Percentiles rank a stretch among this genome's conserved stretches.
Evolutionary conservation across 345 rosid genomes (phyloP).

Genomic region (Populus deltoides): DNA sequence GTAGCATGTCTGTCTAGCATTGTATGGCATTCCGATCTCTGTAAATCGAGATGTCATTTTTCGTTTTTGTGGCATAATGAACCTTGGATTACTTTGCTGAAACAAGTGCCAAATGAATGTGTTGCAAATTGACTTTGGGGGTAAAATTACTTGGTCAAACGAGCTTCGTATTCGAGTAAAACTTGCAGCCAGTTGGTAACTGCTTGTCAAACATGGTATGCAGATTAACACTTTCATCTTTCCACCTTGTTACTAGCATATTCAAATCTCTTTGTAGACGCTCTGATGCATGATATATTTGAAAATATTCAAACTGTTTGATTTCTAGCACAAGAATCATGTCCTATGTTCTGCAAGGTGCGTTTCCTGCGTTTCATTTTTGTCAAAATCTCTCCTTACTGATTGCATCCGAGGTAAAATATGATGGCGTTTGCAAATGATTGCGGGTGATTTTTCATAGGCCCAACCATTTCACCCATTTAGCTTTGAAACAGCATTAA

Average conservation of each 20-base stretch:
- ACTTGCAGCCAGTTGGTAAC: not conserved
- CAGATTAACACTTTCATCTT: not conserved
- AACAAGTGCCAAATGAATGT: not conserved
- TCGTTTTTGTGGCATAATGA: not conserved
- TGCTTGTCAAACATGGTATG: not conserved
- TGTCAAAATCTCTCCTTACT: not conserved
- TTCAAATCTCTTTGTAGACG: not conserved
- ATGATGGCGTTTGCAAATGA: not conserved
- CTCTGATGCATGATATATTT: not conserved
- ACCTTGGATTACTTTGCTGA: not conserved
- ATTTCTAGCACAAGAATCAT: not conserved
- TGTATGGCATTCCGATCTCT: not conserved
- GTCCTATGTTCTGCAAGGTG: not conserved
- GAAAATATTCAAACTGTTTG: not conserved
- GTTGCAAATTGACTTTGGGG: not conserved
- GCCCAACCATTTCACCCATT: not conserved
- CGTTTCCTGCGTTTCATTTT: not conserved
- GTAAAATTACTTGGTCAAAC: not conserved
- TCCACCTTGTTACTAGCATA: not conserved
- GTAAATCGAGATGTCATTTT: not conserved
- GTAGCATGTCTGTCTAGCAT: not conserved
- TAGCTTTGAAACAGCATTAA: not conserved
- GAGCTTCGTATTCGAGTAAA: not conserved
- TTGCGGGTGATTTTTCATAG: too few species aligned
- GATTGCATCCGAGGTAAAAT: not conserved